A percentile compares a stretch with the other conserved stretches of the same genome.
These are phyloP conservation scores for Chrysosporium queenslandicum DNA, from an alignment of 2,329 filamentous ascomycete species.

Conservation along the genomic window DNA sequence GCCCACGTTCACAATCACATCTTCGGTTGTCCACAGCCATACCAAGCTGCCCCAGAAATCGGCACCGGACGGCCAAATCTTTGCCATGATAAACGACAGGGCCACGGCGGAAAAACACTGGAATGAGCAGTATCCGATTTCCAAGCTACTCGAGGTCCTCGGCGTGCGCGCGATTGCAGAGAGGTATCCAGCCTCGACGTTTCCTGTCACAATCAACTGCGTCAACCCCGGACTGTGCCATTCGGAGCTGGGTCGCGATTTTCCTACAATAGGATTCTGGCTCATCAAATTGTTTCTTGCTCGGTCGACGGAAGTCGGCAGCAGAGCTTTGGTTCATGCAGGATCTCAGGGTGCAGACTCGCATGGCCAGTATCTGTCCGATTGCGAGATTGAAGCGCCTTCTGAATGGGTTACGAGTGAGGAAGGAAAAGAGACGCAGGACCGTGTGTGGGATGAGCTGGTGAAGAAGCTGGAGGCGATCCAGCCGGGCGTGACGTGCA, in stretches of 20 bases:
- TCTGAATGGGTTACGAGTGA: slow-evolving; percentile 1
- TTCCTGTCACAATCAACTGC: slow-evolving; percentile 39
- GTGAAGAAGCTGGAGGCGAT: not conserved
- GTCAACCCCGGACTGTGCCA: slow-evolving; percentile 45
- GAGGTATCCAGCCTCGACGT: slow-evolving; percentile 17
- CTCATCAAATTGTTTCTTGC: slow-evolving; percentile 30
- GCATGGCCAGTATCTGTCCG: slow-evolving; percentile 33
- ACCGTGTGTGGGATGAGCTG: slow-evolving; percentile 6
- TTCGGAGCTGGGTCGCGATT: slow-evolving; percentile 9
- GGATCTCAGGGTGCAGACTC: slow-evolving; percentile 28
- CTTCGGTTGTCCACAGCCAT: slow-evolving; percentile 32
- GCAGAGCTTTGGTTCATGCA: slow-evolving; percentile 31
- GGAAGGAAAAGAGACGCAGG: not conserved
- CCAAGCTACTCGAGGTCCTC: slow-evolving; percentile 39
- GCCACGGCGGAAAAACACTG: slow-evolving; percentile 27
- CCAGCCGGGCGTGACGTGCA: not conserved
- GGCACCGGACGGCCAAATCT: slow-evolving; percentile 21
- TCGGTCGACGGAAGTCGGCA: slow-evolving; percentile 36
- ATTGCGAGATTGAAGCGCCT: slow-evolving; percentile 1
- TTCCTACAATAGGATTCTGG: slow-evolving; percentile 6
- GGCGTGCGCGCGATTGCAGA: slow-evolving; percentile 27
- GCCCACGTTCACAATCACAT: slow-evolving; percentile 27
- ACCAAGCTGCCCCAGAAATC: slow-evolving; percentile 28
- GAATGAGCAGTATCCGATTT: slow-evolving; percentile 27
- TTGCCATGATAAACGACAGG: slow-evolving; percentile 28